These are phyloP conservation scores for Westerdykella sp. DNA, from an alignment of 2,329 filamentous ascomycete species.

Conservation along the genomic window DNA sequence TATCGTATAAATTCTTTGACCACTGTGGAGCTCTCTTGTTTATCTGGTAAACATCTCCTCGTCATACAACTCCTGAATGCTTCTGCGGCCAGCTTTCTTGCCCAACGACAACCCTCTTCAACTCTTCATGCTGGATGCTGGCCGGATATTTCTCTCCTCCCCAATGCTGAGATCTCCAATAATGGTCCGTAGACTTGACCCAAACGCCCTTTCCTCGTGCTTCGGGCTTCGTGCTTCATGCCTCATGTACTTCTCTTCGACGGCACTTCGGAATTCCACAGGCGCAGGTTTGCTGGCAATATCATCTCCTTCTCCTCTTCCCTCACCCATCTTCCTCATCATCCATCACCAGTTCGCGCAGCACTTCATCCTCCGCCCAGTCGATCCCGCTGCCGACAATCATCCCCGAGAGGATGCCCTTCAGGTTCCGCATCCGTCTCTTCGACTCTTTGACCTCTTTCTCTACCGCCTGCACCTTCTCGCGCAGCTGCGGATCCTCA, in stretches of 20 bases:
- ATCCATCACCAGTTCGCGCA: conserved; percentile 68
- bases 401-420: conserved; percentile 52
- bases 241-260: background rate
- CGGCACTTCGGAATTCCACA: too few relatives aligned
- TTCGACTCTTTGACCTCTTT: conserved; percentile 76
- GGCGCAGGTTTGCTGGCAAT: background rate
- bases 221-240: too few relatives aligned
- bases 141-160: too few relatives aligned
- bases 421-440: conserved; percentile 86
- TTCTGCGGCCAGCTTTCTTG: too few relatives aligned
- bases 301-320: background rate
- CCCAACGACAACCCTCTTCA: too few relatives aligned
- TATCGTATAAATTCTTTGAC: too few relatives aligned
- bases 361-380: conserved; percentile 64
- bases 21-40: too few relatives aligned
- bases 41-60: too few relatives aligned
- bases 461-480: conserved; percentile 51
- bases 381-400: conserved; percentile 71
- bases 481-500: conserved; percentile 42
- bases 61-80: too few relatives aligned
- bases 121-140: too few relatives aligned
- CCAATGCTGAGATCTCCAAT: background rate
- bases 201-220: background rate
- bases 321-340: conserved; percentile 42
- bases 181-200: background rate